Conservation (phyloP, 1,284 basidiomycete genomes). For the Clitocybe nebularis region DNA sequence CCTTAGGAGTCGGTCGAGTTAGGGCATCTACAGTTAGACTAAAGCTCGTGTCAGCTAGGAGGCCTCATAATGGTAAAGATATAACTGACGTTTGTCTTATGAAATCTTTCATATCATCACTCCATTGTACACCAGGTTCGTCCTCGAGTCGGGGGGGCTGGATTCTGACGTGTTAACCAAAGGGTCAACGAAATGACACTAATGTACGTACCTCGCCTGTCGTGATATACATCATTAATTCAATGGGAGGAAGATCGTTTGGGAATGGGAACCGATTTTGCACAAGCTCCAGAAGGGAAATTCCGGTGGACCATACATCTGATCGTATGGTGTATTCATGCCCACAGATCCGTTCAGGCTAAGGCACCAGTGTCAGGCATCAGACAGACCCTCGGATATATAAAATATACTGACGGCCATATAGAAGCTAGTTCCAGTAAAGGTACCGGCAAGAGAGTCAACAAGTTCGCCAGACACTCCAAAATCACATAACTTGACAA, state of each 20-base stretch:
- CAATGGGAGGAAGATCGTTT: conserved; percentile 87
- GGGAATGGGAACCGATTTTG: conserved; percentile 97
- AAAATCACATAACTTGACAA: conserved; percentile 94
- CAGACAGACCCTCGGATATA: conserved; percentile 8
- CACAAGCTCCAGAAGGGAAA: conserved; percentile 91
- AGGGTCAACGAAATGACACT: conserved; percentile 5
- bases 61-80: conserved; percentile 3
- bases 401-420: conserved; percentile 77
- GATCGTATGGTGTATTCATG: conserved; percentile 89
- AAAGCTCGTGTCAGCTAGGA: neutral
- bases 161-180: conserved; percentile 15
- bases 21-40: conserved; percentile 50
- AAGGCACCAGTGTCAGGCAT: conserved; percentile 13
- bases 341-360: conserved; percentile 93
- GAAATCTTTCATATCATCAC: conserved; percentile 88
- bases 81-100: conserved; percentile 76
- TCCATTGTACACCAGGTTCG: conserved; percentile 75
- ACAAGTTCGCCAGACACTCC: conserved; percentile 96
- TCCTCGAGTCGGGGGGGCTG: conserved; percentile 82
- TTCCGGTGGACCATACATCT: conserved; percentile 97
- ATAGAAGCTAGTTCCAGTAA: conserved; percentile 95
- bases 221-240: conserved; percentile 91
- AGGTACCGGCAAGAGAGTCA: conserved; percentile 89
- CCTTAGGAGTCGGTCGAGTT: conserved; percentile 79
- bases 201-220: conserved; percentile 59